Evolutionary conservation across 2,329 filamentous ascomycete species (phyloP).

Genomic region (Microcera coccophila): DNA sequence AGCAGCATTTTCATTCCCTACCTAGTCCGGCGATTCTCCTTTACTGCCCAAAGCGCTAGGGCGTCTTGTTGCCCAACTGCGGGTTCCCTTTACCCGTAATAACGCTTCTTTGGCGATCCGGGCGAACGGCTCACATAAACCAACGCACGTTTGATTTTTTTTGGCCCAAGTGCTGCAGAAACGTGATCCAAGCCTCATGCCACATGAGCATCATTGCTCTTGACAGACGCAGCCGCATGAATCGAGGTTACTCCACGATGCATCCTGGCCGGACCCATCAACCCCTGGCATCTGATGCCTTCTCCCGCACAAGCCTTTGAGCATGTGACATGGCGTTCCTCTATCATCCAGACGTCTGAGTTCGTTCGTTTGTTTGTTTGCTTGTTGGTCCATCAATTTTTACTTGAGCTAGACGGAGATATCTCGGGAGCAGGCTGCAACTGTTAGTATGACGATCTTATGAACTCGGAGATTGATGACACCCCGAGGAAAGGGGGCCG

Average conservation of each 20-base stretch:
- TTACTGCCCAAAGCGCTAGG: too few species aligned
- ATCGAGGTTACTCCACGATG: slow-evolving; percentile 25
- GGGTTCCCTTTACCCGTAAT: too few species aligned
- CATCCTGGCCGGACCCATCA: slow-evolving; percentile 8
- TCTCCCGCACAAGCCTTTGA: slow-evolving; percentile 22
- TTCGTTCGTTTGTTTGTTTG: too few species aligned
- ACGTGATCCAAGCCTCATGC: slow-evolving; percentile 14
- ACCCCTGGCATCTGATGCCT: slow-evolving; percentile 16
- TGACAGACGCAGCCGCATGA: slow-evolving; percentile 5
- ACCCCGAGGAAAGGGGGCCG: too few species aligned
- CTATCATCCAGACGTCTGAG: neutral
- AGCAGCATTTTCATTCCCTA: slow-evolving; percentile 4
- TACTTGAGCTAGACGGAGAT: too few species aligned
- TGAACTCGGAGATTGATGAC: too few species aligned
- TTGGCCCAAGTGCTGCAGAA: slow-evolving; percentile 4
- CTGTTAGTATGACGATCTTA: too few species aligned
- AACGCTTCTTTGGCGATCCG: slow-evolving; percentile 1
- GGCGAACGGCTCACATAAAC: neutral
- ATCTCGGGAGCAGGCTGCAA: too few species aligned
- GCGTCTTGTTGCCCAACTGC: too few species aligned
- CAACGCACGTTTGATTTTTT: neutral
- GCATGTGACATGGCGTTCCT: slow-evolving; percentile 19
- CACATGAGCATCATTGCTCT: neutral
- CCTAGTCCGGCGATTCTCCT: too few species aligned
- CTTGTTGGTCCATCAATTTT: too few species aligned